Base-by-base conservation (phyloP, 2,329 filamentous ascomycete genomes). In the Lojkania enalia region DNA sequence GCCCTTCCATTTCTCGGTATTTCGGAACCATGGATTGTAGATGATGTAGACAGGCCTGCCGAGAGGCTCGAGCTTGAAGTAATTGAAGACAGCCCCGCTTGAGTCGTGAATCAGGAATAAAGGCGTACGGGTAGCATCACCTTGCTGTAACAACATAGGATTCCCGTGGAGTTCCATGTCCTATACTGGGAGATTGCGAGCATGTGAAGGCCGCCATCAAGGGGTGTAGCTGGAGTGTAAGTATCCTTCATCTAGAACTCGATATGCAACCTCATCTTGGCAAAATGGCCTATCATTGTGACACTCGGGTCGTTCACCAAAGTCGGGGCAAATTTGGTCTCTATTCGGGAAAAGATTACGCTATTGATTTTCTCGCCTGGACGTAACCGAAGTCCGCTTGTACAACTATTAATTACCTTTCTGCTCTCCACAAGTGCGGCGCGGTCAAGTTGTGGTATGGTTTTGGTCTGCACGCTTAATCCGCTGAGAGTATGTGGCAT, bases 21-120 rank as follows among this genome's bases (percentile, higher is more conserved):
- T 33, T 33, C 30, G 30, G 15, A 33, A 33, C 30, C 30, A 33
- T 33, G 30, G 30, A 33, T 33, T 33, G 30, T 33, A 33, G 30
- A 33, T 33, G 15, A 16, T 16, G 30, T 33, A 33, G 30, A 33
- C 30, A 33, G 30, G 30, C 30, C 30, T 33, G 30, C 30, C 30
- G 30, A 33, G 30, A 11, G 30, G 30, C 30, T 33, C 30, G 30
- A 33, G 30, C 30, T 16, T 33, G 30, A 33, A 33, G 15, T 33
- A 33, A 33, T 33, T 33, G 15, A 33, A 33, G 30, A 33, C 30
- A 33, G 30, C 30, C 30, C 30, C 30, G 15, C 30, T 33, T 33
- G 30, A 33, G 30, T 33, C 30, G 15, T 33, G 30, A 33, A 33
- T 33, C 30, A 33, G 30, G 30, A 33, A 33, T 33, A 33, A 15